Conservation (phyloP, 1,284 basidiomycete species). For the Calocybe gambosa region DNA sequence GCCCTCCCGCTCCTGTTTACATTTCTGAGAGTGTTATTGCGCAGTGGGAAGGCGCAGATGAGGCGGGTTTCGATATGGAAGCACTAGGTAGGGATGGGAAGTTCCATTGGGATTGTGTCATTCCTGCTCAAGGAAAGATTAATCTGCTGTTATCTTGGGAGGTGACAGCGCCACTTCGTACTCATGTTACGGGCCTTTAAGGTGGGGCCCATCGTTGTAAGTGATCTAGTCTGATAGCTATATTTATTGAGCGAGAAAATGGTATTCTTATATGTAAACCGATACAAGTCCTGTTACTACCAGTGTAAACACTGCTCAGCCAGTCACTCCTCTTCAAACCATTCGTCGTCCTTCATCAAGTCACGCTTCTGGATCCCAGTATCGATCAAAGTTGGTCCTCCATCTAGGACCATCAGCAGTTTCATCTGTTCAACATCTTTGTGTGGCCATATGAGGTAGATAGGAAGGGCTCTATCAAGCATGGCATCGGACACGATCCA, state of each 20-base stretch:
- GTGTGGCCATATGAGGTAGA: background rate
- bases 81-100: slow-evolving; percentile 24
- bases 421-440: background rate
- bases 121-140: too few species aligned
- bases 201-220: too few species aligned
- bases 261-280: too few species aligned
- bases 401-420: background rate
- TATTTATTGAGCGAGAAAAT: too few species aligned
- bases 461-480: background rate
- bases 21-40: slow-evolving; percentile 12
- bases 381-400: background rate
- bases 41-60: slow-evolving; percentile 17
- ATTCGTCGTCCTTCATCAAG: background rate
- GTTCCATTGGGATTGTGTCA: slow-evolving; percentile 24
- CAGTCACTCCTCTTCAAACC: background rate
- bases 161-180: too few species aligned
- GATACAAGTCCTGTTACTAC: too few species aligned
- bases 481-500: background rate
- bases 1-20: slow-evolving; percentile 3
- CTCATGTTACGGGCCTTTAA: too few species aligned
- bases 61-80: slow-evolving; percentile 16
- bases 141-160: too few species aligned
- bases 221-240: too few species aligned
- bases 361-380: background rate
- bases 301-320: too few species aligned